phyloP scores from a whole-genome alignment of 2,329 filamentous ascomycete genomes.

The Colletotrichum kahawae region DNA sequence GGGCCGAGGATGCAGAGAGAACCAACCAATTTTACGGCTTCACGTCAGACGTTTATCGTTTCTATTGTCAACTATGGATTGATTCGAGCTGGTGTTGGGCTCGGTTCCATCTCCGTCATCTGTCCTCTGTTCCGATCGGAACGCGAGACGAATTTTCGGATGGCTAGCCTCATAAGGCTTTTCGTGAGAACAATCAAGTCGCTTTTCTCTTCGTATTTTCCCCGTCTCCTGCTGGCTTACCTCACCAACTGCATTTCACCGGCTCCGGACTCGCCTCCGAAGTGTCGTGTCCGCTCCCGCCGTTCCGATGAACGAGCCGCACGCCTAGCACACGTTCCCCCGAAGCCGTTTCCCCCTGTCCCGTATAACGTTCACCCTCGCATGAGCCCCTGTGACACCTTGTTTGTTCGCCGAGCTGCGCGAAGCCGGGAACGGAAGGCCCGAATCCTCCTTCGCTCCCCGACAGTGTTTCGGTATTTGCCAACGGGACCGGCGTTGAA shows the following conservation, averaged over 20 bases:
- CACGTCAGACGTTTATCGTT: slow-evolving; percentile 5
- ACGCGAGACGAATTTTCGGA: slow-evolving; percentile 4
- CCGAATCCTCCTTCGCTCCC: slow-evolving; percentile 2
- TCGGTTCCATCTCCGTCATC: slow-evolving; percentile 1
- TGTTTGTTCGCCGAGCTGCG: slow-evolving; percentile 7
- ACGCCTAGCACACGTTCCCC: neutral
- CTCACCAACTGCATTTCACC: neutral
- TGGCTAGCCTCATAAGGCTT: slow-evolving; percentile 7
- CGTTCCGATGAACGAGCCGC: neutral
- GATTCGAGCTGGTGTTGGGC: neutral
- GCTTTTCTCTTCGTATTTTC: neutral
- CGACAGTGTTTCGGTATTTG: slow-evolving; percentile 7
- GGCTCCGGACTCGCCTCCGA: neutral
- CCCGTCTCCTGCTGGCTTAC: neutral
- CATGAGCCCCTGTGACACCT: slow-evolving; percentile 6
- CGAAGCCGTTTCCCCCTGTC: neutral
- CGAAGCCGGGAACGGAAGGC: neutral
- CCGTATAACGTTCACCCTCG: slow-evolving; percentile 4
- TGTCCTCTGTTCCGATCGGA: neutral
- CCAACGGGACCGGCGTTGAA: neutral
- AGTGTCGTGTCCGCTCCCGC: neutral
- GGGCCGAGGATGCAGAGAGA: neutral
- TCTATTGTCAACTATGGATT: slow-evolving; percentile 9
- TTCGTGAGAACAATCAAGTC: neutral
- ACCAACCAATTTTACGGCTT: neutral